Evolutionary conservation across 1,284 basidiomycete species (phyloP), one percentile per base, ranked within the genome.

Genomic region (Veloboletus limbatus): DNA sequence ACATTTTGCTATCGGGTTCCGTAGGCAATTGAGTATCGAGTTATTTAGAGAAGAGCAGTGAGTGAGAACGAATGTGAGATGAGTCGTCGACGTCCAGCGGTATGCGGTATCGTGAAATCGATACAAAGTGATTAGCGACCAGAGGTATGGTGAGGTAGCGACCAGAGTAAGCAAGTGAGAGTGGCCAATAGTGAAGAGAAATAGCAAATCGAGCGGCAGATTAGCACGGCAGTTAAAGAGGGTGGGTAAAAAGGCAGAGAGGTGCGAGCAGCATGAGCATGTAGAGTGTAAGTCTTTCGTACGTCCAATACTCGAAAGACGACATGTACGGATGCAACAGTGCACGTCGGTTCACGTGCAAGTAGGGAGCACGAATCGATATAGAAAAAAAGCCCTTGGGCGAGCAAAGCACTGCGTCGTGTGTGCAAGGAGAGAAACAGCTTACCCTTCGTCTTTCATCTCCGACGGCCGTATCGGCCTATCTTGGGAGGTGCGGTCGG

Each of bases 371-470:
- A 50, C 33, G 34, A 50, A 44, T 40, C 43, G 30, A 40, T 34
- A 27, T n/a, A n/a, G n/a, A n/a, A n/a, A n/a, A n/a, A 37, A 33
- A 43, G 43, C 34, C 35, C 45, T 50, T 35, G 46, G 41, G 47
- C 47, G 45, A 48, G 51, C 54, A 45, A n/a, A 47, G 53, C 43
- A 53, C 54, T 40, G 24, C 49, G 46, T 48, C 50, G 32, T 16
- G 55, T 16, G 55, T 36, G 43, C 41, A 53, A 57, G 54, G 30
- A 42, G 52, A 60, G 51, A 55, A 52, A 59, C 62, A 38, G 79
- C 89, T 88, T 79, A 92, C 92, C 91, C 91, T 81, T 89, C 87
- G 65, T 93, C 92, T 57, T 90, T 89, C 89, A 92, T 92, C 66
- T 94, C 91, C 43, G 85, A 88, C 3, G 90, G 89, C 56, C 86